These are phyloP conservation scores for Quillaja saponaria DNA, from an alignment of 306 rosid species.

Conservation along the genomic window DNA sequence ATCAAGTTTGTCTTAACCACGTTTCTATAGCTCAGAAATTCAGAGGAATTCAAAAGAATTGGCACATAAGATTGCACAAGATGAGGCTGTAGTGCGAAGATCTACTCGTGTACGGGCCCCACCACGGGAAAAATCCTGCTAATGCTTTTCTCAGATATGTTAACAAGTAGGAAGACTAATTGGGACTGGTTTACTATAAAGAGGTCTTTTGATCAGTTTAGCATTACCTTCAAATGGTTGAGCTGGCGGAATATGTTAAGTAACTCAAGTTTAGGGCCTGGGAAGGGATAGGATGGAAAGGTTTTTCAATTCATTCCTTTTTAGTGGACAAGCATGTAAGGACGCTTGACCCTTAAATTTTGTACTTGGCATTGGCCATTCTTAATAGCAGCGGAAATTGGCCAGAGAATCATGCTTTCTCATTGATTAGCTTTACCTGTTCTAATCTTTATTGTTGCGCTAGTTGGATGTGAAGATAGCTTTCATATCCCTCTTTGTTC, in stretches of 20 bases:
- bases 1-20: neutral
- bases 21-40: slow-evolving; percentile 50
- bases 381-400: slow-evolving; percentile 5
- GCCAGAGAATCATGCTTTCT: too few species aligned
- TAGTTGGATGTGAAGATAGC: too few species aligned
- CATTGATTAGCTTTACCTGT: too few species aligned
- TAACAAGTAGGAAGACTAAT: slow-evolving; percentile 86
- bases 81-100: slow-evolving; percentile 76
- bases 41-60: slow-evolving; percentile 68
- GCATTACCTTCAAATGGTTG: slow-evolving; percentile 1
- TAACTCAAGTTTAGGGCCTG: slow-evolving; percentile 12
- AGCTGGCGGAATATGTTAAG: neutral
- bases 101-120: slow-evolving; percentile 95
- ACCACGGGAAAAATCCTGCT: slow-evolving; percentile 76
- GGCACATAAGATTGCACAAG: slow-evolving; percentile 50
- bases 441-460: too few species aligned
- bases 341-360: slow-evolving; percentile 37
- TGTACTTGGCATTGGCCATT: slow-evolving; percentile 21
- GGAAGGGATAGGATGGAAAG: slow-evolving; percentile 5
- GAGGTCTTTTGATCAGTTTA: neutral
- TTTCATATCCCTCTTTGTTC: too few species aligned
- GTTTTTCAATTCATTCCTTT: slow-evolving; percentile 15
- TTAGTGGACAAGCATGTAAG: slow-evolving; percentile 24
- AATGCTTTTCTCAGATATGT: slow-evolving; percentile 75
- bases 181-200: slow-evolving; percentile 7